Percentiles rank a stretch among this genome's conserved stretches.
These are phyloP conservation scores for Boletus patriciae DNA, from an alignment of 768 basidiomycete species.

Conservation along the genomic window DNA sequence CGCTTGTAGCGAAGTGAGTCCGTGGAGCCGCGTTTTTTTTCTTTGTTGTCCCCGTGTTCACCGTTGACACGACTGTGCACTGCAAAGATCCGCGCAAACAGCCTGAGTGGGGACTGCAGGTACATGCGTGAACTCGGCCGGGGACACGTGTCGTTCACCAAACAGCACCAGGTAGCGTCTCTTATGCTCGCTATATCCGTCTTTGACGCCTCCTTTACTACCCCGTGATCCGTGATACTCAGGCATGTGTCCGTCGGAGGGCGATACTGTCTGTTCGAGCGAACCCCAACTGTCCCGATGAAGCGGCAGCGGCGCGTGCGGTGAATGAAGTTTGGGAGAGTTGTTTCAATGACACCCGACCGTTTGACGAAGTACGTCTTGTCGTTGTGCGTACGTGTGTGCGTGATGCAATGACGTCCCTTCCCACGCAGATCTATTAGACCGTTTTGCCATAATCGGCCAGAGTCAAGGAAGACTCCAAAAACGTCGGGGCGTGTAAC, in stretches of 20 bases:
- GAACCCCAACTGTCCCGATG: constrained; percentile 78
- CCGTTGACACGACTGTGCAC: background rate
- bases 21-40: background rate
- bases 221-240: constrained; percentile 4
- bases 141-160: constrained; percentile 77
- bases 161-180: constrained; percentile 83
- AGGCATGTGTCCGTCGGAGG: constrained; percentile 90
- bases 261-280: constrained; percentile 78
- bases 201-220: constrained; percentile 7
- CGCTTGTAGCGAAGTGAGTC: constrained; percentile 91
- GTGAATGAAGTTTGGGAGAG: constrained; percentile 98
- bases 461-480: background rate
- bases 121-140: constrained; percentile 80
- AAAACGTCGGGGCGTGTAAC: too few species aligned
- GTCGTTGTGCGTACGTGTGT: background rate
- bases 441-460: constrained; percentile 2
- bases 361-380: constrained; percentile 86
- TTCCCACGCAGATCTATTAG: constrained; percentile 37
- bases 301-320: constrained; percentile 76
- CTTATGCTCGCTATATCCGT: constrained; percentile 10
- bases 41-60: background rate
- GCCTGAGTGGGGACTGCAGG: constrained; percentile 89
- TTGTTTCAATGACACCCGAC: constrained; percentile 92
- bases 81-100: constrained; percentile 89
- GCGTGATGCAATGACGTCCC: background rate